Evolutionary conservation across 345 rosid species (phyloP).

Genomic region (Ceriops zippeliana): DNA sequence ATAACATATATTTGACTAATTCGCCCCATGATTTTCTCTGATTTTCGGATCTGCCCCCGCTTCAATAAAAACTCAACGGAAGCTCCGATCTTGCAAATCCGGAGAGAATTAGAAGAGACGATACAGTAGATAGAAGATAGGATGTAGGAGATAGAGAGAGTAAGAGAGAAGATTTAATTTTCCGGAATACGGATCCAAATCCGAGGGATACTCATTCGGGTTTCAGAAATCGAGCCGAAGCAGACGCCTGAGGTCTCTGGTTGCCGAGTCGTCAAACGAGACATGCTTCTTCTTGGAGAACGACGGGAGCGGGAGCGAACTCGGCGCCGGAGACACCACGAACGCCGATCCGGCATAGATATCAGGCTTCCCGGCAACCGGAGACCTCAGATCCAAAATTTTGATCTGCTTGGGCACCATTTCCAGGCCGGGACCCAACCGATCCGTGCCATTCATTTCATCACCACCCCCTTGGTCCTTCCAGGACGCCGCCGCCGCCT

Average conservation of each 20-base stretch:
- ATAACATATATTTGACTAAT: background rate
- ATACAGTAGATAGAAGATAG: background rate
- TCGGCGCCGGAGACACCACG: slow-evolving; percentile 52
- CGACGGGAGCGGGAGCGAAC: slow-evolving; percentile 54
- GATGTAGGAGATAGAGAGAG: background rate
- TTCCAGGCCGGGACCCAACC: slow-evolving; percentile 30
- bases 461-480: slow-evolving; percentile 1
- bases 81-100: slow-evolving; percentile 3
- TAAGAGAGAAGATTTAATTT: background rate
- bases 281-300: slow-evolving; percentile 44
- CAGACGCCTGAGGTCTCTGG: slow-evolving; percentile 59
- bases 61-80: slow-evolving; percentile 4
- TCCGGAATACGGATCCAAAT: background rate
- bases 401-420: slow-evolving; percentile 28
- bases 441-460: slow-evolving; percentile 14
- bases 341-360: slow-evolving; percentile 56
- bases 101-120: background rate
- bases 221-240: slow-evolving; percentile 42
- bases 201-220: background rate
- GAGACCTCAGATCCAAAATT: slow-evolving; percentile 24
- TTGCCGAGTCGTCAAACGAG: slow-evolving; percentile 50
- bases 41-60: slow-evolving; percentile 16
- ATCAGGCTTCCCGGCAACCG: slow-evolving; percentile 26
- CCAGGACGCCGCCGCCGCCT: background rate
- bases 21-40: slow-evolving; percentile 10